These are phyloP conservation scores for Alternaria sp. DNA, from an alignment of 2,329 filamentous ascomycete genomes.

Conservation along the genomic window DNA sequence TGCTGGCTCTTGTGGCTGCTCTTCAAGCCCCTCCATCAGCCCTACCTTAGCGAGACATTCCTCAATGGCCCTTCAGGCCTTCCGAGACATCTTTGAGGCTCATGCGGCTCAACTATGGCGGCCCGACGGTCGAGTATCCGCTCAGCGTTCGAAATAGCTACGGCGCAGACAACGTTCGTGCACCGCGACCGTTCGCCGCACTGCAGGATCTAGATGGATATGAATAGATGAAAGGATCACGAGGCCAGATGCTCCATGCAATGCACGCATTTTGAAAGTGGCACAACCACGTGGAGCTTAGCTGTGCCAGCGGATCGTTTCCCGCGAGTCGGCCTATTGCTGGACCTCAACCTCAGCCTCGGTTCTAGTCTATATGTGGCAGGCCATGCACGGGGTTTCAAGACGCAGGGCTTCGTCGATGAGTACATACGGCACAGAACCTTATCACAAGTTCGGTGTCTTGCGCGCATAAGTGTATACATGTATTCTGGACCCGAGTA, in stretches of 20 bases:
- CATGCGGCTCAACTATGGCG: slow-evolving; percentile 5
- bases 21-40: neutral
- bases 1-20: neutral
- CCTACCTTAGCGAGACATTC: slow-evolving; percentile 3
- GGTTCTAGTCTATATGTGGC: slow-evolving; percentile 2
- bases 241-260: neutral
- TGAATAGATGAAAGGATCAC: slow-evolving; percentile 10
- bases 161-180: slow-evolving; percentile 2
- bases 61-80: neutral
- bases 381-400: neutral
- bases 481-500: neutral
- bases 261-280: neutral
- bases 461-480: neutral
- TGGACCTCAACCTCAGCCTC: slow-evolving; percentile 8
- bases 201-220: slow-evolving; percentile 2
- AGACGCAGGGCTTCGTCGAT: neutral
- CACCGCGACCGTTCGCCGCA: neutral
- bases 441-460: neutral
- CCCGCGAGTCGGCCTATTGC: neutral
- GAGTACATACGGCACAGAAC: neutral
- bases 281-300: slow-evolving; percentile 10
- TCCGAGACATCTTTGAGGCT: slow-evolving; percentile 9
- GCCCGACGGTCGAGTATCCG: neutral
- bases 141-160: slow-evolving; percentile 5
- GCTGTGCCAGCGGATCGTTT: neutral